Percentiles rank a stretch among this genome's conserved stretches.
phyloP scores from a whole-genome alignment of 1,284 basidiomycete genomes.

The Ganoderma lucidum region DNA sequence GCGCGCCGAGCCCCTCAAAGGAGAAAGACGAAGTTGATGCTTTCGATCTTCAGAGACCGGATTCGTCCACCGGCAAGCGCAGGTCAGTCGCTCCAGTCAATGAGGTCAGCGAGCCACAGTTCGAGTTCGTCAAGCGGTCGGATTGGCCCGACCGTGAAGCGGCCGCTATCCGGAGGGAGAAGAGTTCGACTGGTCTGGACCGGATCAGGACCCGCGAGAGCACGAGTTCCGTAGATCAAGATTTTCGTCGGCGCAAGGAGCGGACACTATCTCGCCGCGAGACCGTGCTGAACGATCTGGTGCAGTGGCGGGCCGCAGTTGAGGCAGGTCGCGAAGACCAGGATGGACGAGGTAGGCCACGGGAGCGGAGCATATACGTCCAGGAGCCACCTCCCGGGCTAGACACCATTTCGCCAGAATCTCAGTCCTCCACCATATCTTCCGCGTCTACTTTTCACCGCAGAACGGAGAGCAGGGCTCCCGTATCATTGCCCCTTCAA shows the following conservation, averaged over 20 bases:
- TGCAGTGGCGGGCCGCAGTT: conserved; percentile 59
- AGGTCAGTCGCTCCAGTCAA: conserved; percentile 53
- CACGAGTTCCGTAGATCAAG: conserved; percentile 46
- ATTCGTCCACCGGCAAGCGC: conserved; percentile 45
- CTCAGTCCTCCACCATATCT: conserved; percentile 37
- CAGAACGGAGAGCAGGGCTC: conserved; percentile 24
- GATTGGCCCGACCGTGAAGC: conserved; percentile 83
- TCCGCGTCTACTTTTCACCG: conserved; percentile 39
- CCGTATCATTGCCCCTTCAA: conserved; percentile 45
- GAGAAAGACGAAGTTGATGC: conserved; percentile 52
- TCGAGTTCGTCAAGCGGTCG: conserved; percentile 82
- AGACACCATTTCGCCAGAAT: conserved; percentile 33
- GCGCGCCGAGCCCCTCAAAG: conserved; percentile 52
- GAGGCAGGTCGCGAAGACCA: conserved; percentile 47
- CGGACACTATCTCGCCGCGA: conserved; percentile 50
- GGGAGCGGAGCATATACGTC: conserved; percentile 50
- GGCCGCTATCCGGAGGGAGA: conserved; percentile 70
- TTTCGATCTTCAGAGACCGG: conserved; percentile 39
- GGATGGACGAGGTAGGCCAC: conserved; percentile 62
- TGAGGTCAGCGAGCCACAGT: conserved; percentile 70
- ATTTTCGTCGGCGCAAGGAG: conserved; percentile 46
- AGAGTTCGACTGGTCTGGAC: conserved; percentile 65
- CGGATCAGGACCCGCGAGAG: conserved; percentile 60
- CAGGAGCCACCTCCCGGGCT: conserved; percentile 34
- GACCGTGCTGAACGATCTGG: conserved; percentile 50